phyloP scores from a whole-genome alignment of 2,329 filamentous ascomycete species.

The Botrytis porri region DNA sequence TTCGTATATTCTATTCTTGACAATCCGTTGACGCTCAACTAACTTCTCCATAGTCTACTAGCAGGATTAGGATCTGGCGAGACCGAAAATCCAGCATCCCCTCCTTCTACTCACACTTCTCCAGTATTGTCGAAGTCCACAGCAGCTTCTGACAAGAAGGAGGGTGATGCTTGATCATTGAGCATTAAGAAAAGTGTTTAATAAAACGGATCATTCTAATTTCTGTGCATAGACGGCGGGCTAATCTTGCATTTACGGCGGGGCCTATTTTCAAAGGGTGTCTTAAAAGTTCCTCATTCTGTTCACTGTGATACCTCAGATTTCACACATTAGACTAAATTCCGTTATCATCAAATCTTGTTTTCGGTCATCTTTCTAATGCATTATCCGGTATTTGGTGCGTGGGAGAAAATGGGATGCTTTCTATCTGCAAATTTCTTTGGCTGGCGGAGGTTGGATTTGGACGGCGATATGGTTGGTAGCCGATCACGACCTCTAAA shows the following conservation, averaged over 20 bases:
- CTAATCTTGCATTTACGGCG: slow-evolving; percentile 46
- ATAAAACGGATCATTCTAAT: slow-evolving; percentile 40
- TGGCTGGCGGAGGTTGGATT: slow-evolving; percentile 33
- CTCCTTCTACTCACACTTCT: slow-evolving; percentile 65
- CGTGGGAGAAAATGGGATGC: slow-evolving; percentile 37
- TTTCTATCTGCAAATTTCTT: slow-evolving; percentile 32
- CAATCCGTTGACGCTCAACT: slow-evolving; percentile 24
- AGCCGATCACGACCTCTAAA: slow-evolving; percentile 14
- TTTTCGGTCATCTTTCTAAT: slow-evolving; percentile 29
- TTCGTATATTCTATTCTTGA: slow-evolving; percentile 48
- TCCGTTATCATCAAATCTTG: slow-evolving; percentile 37
- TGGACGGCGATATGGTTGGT: slow-evolving; percentile 18
- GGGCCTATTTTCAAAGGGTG: slow-evolving; percentile 41
- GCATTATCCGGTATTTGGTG: slow-evolving; percentile 34
- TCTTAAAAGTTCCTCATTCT: slow-evolving; percentile 46
- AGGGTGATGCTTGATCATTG: slow-evolving; percentile 44
- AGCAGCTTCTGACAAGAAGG: slow-evolving; percentile 53
- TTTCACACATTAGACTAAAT: slow-evolving; percentile 39
- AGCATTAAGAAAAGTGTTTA: slow-evolving; percentile 41
- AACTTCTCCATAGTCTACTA: slow-evolving; percentile 46
- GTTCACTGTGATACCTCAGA: slow-evolving; percentile 46
- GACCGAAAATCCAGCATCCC: slow-evolving; percentile 63
- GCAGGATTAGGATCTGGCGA: slow-evolving; percentile 49
- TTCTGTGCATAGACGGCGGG: slow-evolving; percentile 46
- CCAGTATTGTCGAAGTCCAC: slow-evolving; percentile 63